These are phyloP conservation scores for Blepharisma stoltei DNA, from an alignment of 73 alveolate genomes.

Conservation along the genomic window DNA sequence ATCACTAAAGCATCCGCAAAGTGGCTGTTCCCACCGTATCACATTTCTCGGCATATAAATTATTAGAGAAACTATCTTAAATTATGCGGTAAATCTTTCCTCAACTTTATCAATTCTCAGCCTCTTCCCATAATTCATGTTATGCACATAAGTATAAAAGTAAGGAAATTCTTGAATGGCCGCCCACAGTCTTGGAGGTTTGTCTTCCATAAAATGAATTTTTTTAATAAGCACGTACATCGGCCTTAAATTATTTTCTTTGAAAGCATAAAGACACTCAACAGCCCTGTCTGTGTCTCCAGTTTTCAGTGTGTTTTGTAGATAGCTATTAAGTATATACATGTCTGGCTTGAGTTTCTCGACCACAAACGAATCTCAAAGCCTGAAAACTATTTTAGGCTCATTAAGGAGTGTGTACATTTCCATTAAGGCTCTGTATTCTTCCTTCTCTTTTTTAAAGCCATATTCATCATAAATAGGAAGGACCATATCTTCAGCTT, in stretches of 20 bases:
- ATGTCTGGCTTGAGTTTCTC: conserved; percentile 15
- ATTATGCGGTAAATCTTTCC: background rate
- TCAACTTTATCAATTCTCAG: conserved; percentile 11
- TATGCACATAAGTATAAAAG: background rate
- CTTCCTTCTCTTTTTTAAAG: background rate
- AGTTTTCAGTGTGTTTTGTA: background rate
- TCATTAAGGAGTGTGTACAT: conserved; percentile 11
- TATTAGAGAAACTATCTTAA: background rate
- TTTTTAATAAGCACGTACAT: background rate
- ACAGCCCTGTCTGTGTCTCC: conserved; percentile 7
- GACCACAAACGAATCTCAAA: background rate
- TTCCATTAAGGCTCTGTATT: background rate
- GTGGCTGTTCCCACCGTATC: too few species aligned
- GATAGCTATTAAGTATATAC: background rate
- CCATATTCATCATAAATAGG: conserved; percentile 1
- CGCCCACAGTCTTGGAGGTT: conserved; percentile 22
- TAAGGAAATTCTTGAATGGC: background rate
- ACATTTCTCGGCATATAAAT: too few species aligned
- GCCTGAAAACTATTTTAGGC: background rate
- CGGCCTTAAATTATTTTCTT: background rate
- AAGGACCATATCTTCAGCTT: conserved; percentile 19
- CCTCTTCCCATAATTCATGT: background rate
- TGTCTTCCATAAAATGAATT: background rate
- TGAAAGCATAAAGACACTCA: background rate
- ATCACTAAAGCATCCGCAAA: too few species aligned